These are phyloP conservation scores for Alternaria ventricosa DNA, from an alignment of 2,329 filamentous ascomycete genomes.

Conservation along the genomic window DNA sequence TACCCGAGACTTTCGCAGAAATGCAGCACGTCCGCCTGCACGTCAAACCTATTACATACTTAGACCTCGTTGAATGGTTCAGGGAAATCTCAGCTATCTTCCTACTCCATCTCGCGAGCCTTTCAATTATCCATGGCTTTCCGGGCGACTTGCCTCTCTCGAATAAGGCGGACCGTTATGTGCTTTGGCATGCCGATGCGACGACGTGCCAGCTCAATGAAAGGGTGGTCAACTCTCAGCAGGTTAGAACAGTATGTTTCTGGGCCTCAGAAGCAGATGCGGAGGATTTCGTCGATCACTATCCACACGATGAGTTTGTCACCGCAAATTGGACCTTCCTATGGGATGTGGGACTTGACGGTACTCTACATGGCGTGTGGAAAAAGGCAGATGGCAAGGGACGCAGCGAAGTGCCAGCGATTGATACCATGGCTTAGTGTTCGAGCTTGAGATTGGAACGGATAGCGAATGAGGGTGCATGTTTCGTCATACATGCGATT, in stretches of 20 bases:
- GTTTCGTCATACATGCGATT: background rate
- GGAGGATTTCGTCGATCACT: rapidly evolving
- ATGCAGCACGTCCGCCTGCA: background rate
- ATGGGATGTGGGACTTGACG: background rate
- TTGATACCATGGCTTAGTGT: background rate
- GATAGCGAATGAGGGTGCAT: background rate
- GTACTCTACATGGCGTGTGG: background rate
- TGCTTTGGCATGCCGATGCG: background rate
- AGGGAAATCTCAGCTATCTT: rapidly evolving
- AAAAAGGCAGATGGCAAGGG: background rate
- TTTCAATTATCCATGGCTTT: background rate
- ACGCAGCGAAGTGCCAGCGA: background rate
- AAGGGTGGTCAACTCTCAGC: background rate
- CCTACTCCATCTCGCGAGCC: background rate
- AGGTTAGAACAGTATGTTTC: background rate
- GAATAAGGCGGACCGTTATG: rapidly evolving
- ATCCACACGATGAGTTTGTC: background rate
- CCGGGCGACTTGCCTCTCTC: background rate
- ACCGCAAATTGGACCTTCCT: background rate
- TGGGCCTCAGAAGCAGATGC: background rate
- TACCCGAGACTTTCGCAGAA: background rate
- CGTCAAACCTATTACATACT: rapidly evolving
- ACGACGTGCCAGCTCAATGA: background rate
- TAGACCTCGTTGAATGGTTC: rapidly evolving
- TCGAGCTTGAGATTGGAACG: background rate